Base-by-base conservation (phyloP, 1,139 yeast species). In the Pichia sp. region DNA sequence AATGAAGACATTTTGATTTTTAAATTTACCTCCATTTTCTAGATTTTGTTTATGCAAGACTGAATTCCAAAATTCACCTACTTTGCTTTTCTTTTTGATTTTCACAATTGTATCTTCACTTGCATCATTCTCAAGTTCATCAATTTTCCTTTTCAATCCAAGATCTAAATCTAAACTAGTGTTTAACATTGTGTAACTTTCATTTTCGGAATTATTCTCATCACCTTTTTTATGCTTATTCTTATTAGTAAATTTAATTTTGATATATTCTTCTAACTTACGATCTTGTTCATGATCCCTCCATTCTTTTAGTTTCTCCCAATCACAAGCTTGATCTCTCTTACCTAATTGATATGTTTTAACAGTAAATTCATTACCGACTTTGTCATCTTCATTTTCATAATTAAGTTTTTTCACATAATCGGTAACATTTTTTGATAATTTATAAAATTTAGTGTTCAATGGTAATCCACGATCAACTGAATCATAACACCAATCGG, bases 401-500 rank as follows among this genome's bases (percentile, higher is more conserved):
- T 18, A 50, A 33, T 50, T 48, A 3, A 48, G 30, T 31, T 47
- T 52, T 9, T 34, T 50, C 3, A 51, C 49, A 25, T 44, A 33
- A 8, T 44, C 45, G 1, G 55, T 51, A 42, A 54, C 53, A 44
- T 51, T 49, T 6, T 40, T 40, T 1, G 37, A 32, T 29, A 76
- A 50, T 35, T 67, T 56, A 55, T 74, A 73, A 58, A 76, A 81
- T 46, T 72, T 73, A 32, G 68, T 69, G 37, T 73, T 74, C 46
- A 87, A 64, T 6, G 79, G 68, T 0, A 86, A 86, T 3, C 76
- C 78, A 54, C 95, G 69, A 44, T 73, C 70, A 2, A 78, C 59
- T 35, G 86, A 79, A 61, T 86, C 86, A 35, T 73, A 62, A 11
- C 88, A 65, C 94, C 95, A 89, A 44, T 79, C 69, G 0, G 92